Evolutionary conservation across 1,139 yeast genomes (phyloP).

Genomic region (Wickerhamiella pararugosa): DNA sequence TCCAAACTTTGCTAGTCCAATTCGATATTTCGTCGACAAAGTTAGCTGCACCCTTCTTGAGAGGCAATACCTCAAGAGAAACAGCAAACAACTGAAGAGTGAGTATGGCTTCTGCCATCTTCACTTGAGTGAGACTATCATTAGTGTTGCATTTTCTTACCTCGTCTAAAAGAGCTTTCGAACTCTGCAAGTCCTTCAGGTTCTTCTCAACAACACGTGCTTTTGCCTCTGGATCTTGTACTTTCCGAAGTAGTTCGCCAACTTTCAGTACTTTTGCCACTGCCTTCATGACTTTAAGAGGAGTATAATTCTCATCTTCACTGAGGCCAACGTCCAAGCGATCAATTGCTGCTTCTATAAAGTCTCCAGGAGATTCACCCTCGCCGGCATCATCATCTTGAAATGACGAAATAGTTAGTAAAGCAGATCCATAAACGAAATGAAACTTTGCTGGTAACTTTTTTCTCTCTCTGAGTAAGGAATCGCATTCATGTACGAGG

Average conservation of each 20-base stretch:
- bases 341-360: slow-evolving; percentile 56
- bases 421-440: slow-evolving; percentile 55
- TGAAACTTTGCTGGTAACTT: slow-evolving; percentile 48
- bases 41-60: neutral
- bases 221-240: neutral
- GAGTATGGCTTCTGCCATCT: slow-evolving; percentile 2
- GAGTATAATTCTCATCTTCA: slow-evolving; percentile 31
- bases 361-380: slow-evolving; percentile 33
- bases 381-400: slow-evolving; percentile 20
- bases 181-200: slow-evolving; percentile 8
- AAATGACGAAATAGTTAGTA: slow-evolving; percentile 45
- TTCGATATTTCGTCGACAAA: neutral
- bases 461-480: slow-evolving; percentile 39
- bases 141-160: neutral
- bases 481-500: slow-evolving; percentile 80
- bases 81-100: slow-evolving; percentile 4
- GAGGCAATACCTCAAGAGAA: slow-evolving; percentile 3
- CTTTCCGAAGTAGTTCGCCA: slow-evolving; percentile 16
- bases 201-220: neutral
- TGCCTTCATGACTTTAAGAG: slow-evolving; percentile 39
- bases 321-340: slow-evolving; percentile 49
- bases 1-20: slow-evolving; percentile 1
- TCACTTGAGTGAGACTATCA: slow-evolving; percentile 7
- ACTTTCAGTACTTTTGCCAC: slow-evolving; percentile 36
- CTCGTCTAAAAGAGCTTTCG: slow-evolving; percentile 5